Conservation (phyloP, 495 filamentous ascomycete genomes). For the Cryomyces minteri region DNA sequence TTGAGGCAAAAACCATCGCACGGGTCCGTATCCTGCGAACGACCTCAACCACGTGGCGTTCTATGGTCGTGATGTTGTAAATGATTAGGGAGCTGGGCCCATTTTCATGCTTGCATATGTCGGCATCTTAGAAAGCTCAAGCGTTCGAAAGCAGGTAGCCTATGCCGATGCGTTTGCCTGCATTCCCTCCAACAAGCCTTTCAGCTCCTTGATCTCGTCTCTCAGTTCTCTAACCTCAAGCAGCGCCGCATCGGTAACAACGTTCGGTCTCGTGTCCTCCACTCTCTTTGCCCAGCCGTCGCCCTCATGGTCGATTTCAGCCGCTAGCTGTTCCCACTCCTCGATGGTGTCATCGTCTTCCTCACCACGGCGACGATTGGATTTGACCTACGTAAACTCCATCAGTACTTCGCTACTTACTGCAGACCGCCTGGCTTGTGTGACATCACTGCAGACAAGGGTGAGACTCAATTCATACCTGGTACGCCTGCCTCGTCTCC, state of each 20-base stretch:
- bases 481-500: constrained; percentile 49
- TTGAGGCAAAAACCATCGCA: no score
- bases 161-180: no score
- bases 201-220: constrained; percentile 51
- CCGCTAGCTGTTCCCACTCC: constrained; percentile 78
- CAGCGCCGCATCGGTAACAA: constrained; percentile 51
- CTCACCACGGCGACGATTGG: constrained; percentile 62
- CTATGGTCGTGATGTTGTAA: no score
- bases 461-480: not conserved
- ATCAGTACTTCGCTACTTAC: no score
- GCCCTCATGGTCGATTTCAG: constrained; percentile 53
- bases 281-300: constrained; percentile 71
- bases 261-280: constrained; percentile 50
- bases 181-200: constrained; percentile 29
- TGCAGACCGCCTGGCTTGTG: no score
- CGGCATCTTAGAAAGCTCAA: no score
- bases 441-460: no score
- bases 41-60: no score
- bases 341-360: constrained; percentile 77
- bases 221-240: constrained; percentile 49
- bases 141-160: no score
- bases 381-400: constrained; percentile 25
- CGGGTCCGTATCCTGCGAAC: no score
- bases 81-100: no score
- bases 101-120: no score